Conservation (phyloP, 148 eudicot genomes). For the Camellia granthamiana region DNA sequence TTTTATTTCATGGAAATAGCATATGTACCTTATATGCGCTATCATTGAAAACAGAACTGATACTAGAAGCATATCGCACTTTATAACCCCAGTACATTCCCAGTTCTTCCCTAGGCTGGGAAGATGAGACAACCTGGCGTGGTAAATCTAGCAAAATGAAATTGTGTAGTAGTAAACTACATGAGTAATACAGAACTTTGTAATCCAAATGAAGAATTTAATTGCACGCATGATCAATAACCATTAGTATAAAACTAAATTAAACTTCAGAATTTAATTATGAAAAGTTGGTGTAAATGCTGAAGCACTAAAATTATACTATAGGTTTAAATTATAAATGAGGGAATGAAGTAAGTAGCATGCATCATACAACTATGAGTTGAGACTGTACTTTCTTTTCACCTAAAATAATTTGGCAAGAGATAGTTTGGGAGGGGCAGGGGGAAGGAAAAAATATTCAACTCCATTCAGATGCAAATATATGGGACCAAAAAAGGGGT, state of each 20-base stretch:
- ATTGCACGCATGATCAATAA: slow-evolving; percentile 1
- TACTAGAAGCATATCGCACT: slow-evolving; percentile 86
- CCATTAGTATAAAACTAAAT: neutral
- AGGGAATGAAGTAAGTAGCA: neutral
- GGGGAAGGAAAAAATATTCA: neutral
- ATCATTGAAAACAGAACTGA: slow-evolving; percentile 66
- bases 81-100: slow-evolving; percentile 98
- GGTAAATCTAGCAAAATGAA: slow-evolving; percentile 34
- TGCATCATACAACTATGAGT: neutral
- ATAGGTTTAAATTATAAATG: neutral
- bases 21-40: slow-evolving; percentile 70
- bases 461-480: neutral
- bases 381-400: neutral
- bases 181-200: neutral
- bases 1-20: neutral
- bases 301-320: neutral
- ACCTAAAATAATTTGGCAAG: neutral
- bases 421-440: neutral
- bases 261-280: neutral
- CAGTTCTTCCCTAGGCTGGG: slow-evolving; percentile 66
- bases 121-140: slow-evolving; percentile 67
- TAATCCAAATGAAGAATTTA: neutral
- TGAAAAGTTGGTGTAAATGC: neutral
- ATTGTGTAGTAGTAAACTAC: slow-evolving; percentile 3
- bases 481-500: neutral